Conservation (phyloP, 257 asterid genomes). For the Nyctanthes arbortristis region DNA sequence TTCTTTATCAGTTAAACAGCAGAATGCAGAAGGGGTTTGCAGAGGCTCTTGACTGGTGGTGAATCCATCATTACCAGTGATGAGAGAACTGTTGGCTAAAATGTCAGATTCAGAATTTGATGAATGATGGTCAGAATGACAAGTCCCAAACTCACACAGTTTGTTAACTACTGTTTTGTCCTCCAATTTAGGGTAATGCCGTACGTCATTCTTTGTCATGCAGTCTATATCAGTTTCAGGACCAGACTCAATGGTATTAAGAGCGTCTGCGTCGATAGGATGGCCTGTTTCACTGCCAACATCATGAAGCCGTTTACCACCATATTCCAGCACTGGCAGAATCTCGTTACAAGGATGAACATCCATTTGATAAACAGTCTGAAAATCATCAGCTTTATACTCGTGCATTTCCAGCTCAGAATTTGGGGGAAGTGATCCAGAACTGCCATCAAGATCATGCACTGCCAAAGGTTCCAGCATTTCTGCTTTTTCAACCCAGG, state of each 20-base stretch:
- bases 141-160: slow-evolving; percentile 16
- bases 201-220: slow-evolving; percentile 46
- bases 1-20: slow-evolving; percentile 9
- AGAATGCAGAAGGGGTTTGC: slow-evolving; percentile 25
- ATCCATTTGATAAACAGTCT: slow-evolving; percentile 30
- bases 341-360: slow-evolving; percentile 31
- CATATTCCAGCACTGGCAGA: slow-evolving; percentile 25
- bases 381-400: slow-evolving; percentile 34
- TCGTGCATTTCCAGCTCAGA: slow-evolving; percentile 32
- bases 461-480: slow-evolving; percentile 33
- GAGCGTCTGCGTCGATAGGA: slow-evolving; percentile 90
- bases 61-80: slow-evolving; percentile 21
- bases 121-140: slow-evolving; percentile 29
- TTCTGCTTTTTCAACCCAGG: slow-evolving; percentile 61
- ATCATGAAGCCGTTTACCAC: slow-evolving; percentile 43
- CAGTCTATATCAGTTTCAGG: slow-evolving; percentile 69
- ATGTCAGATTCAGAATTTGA: slow-evolving; percentile 35
- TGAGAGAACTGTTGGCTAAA: slow-evolving; percentile 21
- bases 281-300: slow-evolving; percentile 71
- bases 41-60: slow-evolving; percentile 27
- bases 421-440: slow-evolving; percentile 37
- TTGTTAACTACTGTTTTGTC: slow-evolving; percentile 36
- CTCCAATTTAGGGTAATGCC: slow-evolving; percentile 43
- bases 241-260: slow-evolving; percentile 84
- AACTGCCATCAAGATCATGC: slow-evolving; percentile 30